A percentile compares a stretch with the other conserved stretches of the same genome.
These are phyloP conservation scores for Discostella stelligeroides DNA, from an alignment of 108 stramenopile species.

Conservation along the genomic window DNA sequence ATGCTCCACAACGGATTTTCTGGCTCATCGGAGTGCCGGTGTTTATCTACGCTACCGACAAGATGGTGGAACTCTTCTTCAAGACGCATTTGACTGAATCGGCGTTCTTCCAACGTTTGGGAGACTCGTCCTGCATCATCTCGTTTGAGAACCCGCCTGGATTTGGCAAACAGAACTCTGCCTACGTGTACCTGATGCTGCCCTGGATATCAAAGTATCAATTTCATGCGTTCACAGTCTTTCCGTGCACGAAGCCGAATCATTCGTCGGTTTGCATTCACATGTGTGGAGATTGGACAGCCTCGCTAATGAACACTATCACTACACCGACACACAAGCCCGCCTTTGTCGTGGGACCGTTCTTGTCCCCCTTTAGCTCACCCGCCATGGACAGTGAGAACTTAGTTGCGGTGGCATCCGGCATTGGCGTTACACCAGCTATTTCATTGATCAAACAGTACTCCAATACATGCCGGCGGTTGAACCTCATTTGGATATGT, in stretches of 20 bases:
- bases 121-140: constrained; percentile 30
- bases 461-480: constrained; percentile 18
- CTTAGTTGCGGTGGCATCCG: constrained; percentile 44
- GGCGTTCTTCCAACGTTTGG: not conserved
- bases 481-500: constrained; percentile 49
- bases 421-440: constrained; percentile 46
- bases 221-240: constrained; percentile 48
- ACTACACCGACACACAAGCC: constrained; percentile 32
- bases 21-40: constrained; percentile 25
- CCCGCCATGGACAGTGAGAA: constrained; percentile 38
- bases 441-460: constrained; percentile 37
- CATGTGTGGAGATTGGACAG: constrained; percentile 43
- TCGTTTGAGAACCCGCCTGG: constrained; percentile 45
- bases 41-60: constrained; percentile 12
- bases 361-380: constrained; percentile 31
- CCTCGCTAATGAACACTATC: constrained; percentile 30
- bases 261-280: constrained; percentile 35
- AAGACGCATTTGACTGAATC: not conserved
- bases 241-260: constrained; percentile 25
- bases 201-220: constrained; percentile 43
- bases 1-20: constrained; percentile 18
- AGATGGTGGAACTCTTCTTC: not conserved
- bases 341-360: constrained; percentile 36
- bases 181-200: constrained; percentile 47
- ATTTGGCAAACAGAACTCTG: constrained; percentile 35